These are phyloP conservation scores for Gastrolobium villosum DNA, from an alignment of 306 rosid genomes.

Conservation along the genomic window DNA sequence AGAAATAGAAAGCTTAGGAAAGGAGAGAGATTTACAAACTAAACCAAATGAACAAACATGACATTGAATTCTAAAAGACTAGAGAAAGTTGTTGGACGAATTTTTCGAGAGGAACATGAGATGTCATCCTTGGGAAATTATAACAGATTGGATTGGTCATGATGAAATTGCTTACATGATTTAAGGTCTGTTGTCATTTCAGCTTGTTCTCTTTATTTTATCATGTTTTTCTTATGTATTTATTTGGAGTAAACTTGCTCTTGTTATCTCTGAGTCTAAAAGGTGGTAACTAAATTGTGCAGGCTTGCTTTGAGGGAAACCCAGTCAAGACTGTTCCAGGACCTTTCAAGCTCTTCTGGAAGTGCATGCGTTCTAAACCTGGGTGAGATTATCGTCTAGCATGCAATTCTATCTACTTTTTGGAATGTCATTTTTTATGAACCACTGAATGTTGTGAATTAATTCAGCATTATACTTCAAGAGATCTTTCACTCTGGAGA, in stretches of 20 bases:
- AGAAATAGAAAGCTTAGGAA: neutral
- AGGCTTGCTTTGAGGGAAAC: conserved; percentile 98
- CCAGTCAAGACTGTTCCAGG: conserved; percentile 97
- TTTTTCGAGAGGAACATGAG: conserved; percentile 10
- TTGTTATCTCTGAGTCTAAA: conserved; percentile 20
- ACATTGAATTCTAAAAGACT: neutral
- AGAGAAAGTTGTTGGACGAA: neutral
- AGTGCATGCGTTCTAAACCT: conserved; percentile 99
- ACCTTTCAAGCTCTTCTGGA: conserved; percentile 96
- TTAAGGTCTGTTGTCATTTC: conserved; percentile 30
- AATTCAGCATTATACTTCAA: conserved; percentile 3
- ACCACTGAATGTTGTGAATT: neutral
- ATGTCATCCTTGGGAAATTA: conserved; percentile 3
- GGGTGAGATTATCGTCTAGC: conserved; percentile 57
- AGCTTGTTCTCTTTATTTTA: conserved; percentile 14
- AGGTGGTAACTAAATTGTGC: conserved; percentile 35
- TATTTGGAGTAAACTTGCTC: conserved; percentile 17
- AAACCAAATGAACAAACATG: neutral
- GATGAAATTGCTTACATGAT: neutral
- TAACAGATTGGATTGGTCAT: neutral
- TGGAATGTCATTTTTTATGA: conserved; percentile 26
- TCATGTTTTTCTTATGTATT: neutral
- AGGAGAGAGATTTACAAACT: conserved; percentile 25
- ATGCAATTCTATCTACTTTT: conserved; percentile 36
- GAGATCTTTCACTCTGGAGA: neutral